These are phyloP conservation scores for Mediolabrus comicus DNA, from an alignment of 108 stramenopile species.

Conservation along the genomic window DNA sequence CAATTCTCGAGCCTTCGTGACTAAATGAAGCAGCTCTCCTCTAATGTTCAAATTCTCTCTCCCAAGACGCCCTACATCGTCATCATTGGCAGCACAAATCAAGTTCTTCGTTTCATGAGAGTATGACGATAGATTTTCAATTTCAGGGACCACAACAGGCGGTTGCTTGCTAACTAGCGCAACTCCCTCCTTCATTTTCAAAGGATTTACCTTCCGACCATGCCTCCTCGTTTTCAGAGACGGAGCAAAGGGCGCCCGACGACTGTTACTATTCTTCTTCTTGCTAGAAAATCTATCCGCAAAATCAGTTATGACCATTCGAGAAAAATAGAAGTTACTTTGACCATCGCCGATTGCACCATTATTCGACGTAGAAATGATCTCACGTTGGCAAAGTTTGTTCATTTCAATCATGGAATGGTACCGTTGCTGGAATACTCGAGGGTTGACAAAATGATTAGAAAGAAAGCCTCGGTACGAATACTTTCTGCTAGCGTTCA, in stretches of 20 bases:
- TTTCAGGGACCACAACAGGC: neutral
- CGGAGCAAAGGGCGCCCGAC: conserved; percentile 15
- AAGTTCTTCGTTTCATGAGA: neutral
- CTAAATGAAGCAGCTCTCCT: conserved; percentile 36
- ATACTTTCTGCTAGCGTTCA: neutral
- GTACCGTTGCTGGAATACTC: conserved; percentile 22
- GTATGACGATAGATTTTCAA: neutral
- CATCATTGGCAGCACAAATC: neutral
- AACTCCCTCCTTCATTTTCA: neutral
- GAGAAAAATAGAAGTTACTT: conserved; percentile 6
- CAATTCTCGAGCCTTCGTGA: conserved; percentile 32
- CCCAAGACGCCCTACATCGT: conserved; percentile 5
- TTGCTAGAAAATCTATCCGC: conserved; percentile 4
- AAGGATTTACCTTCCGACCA: neutral
- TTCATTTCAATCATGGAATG: conserved; percentile 23
- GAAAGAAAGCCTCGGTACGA: conserved; percentile 41
- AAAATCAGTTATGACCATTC: neutral
- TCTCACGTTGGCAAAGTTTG: conserved; percentile 3
- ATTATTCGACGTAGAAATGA: neutral
- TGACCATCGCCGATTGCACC: neutral
- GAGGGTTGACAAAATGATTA: conserved; percentile 29
- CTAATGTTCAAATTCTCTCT: conserved; percentile 15
- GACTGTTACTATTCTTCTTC: neutral
- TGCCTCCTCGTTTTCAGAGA: conserved; percentile 21
- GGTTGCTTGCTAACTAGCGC: neutral